phyloP scores from a whole-genome alignment of 1,284 basidiomycete genomes.

The Papiliotrema terrestris region DNA sequence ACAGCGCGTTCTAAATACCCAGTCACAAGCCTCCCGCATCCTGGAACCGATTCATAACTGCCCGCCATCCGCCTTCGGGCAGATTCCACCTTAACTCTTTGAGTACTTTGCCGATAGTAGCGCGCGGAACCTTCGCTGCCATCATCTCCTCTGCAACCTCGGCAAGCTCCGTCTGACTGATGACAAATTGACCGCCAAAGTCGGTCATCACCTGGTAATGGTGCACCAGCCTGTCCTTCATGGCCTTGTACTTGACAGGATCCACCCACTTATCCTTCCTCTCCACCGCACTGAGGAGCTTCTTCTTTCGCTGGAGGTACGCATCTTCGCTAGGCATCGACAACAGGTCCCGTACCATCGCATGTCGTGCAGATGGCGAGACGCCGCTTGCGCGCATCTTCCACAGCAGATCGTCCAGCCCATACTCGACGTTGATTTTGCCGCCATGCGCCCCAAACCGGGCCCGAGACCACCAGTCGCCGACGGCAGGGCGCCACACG shows the following conservation, averaged over 20 bases:
- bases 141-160: too few species aligned
- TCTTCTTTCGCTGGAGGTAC: not conserved
- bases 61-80: too few species aligned
- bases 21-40: too few species aligned
- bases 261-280: not conserved
- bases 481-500: not conserved
- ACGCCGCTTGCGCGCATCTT: not conserved
- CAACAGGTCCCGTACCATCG: not conserved
- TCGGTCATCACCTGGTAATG: not conserved
- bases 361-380: not conserved
- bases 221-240: not conserved
- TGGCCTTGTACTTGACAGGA: not conserved
- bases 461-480: not conserved
- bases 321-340: not conserved
- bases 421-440: not conserved
- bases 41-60: too few species aligned
- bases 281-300: not conserved
- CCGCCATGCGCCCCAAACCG: not conserved
- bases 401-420: not conserved
- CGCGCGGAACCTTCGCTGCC: too few species aligned
- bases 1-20: too few species aligned
- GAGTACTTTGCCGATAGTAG: too few species aligned
- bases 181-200: not conserved
- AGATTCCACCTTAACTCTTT: too few species aligned
- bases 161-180: too few species aligned